A percentile compares a stretch with the other conserved stretches of the same genome.
Evolutionary conservation across 257 asterid genomes (phyloP).

Genomic region (Jacaranda mimosifolia): DNA sequence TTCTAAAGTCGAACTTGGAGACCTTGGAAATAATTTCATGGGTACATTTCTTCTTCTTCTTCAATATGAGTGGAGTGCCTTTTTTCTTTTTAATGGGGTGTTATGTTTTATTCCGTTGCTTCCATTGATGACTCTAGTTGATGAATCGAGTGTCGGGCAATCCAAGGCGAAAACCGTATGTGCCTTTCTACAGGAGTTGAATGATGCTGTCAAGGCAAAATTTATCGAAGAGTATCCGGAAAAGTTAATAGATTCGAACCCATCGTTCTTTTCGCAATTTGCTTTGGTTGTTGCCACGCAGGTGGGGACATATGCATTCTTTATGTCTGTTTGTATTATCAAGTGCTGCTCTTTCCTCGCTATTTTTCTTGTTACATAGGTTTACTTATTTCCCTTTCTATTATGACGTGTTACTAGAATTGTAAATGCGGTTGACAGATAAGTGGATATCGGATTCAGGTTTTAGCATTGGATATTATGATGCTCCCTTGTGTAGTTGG

Average conservation of each 20-base stretch:
- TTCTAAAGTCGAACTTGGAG: slow-evolving; percentile 88
- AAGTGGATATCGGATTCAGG: background rate
- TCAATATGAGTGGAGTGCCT: background rate
- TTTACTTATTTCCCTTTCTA: background rate
- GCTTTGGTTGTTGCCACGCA: slow-evolving; percentile 88
- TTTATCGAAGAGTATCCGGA: slow-evolving; percentile 89
- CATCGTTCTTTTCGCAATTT: slow-evolving; percentile 88
- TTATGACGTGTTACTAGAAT: slow-evolving; percentile 16
- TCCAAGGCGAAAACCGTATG: slow-evolving; percentile 95
- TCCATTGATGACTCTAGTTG: slow-evolving; percentile 60
- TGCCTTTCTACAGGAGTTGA: slow-evolving; percentile 90
- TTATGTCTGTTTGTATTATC: background rate
- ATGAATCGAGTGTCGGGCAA: slow-evolving; percentile 86
- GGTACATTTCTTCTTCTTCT: slow-evolving; percentile 47
- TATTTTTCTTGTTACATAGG: background rate
- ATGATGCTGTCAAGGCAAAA: slow-evolving; percentile 95
- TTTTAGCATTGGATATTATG: background rate
- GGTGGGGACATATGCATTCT: slow-evolving; percentile 48
- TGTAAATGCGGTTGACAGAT: background rate
- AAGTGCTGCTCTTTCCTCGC: background rate
- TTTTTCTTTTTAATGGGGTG: background rate
- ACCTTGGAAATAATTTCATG: slow-evolving; percentile 92
- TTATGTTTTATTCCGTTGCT: slow-evolving; percentile 24
- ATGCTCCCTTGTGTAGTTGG: slow-evolving; percentile 18
- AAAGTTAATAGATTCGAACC: slow-evolving; percentile 74